A percentile compares a stretch with the other conserved stretches of the same genome.
Evolutionary conservation across 768 basidiomycete genomes (phyloP).

Genomic region (Mrakia hoshinonis): DNA sequence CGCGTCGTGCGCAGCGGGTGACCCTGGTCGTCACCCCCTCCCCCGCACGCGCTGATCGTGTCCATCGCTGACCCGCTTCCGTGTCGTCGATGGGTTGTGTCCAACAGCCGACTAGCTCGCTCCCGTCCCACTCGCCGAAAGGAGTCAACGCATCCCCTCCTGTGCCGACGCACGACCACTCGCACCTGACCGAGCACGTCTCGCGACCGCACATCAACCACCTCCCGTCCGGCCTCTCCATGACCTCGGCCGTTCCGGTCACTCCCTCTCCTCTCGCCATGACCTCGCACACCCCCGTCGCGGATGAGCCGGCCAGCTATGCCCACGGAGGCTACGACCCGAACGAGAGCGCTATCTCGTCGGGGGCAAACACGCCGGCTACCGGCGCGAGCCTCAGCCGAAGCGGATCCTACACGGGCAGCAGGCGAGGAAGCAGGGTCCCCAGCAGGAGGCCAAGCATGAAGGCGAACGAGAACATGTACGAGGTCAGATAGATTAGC

Average conservation of each 20-base stretch:
- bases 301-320: not conserved
- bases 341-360: slow-evolving; percentile 18
- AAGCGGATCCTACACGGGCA: slow-evolving; percentile 4
- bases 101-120: not conserved
- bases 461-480: slow-evolving; percentile 3
- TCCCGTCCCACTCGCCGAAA: not conserved
- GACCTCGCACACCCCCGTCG: not conserved
- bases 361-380: slow-evolving; percentile 20
- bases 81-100: not conserved
- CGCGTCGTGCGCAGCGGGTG: no score
- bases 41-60: no score
- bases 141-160: not conserved
- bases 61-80: not conserved
- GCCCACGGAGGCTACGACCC: not conserved
- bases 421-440: slow-evolving; percentile 2
- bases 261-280: slow-evolving; percentile 20
- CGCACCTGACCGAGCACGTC: not conserved
- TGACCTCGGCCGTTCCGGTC: slow-evolving; percentile 18
- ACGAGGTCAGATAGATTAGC: slow-evolving; percentile 16
- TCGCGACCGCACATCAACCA: slow-evolving; percentile 17
- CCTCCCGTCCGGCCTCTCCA: slow-evolving; percentile 27
- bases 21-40: no score
- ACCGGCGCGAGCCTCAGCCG: slow-evolving; percentile 10
- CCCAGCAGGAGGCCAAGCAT: slow-evolving; percentile 24
- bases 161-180: not conserved